A percentile compares a stretch with the other conserved stretches of the same genome.
Conservation (phyloP, 495 filamentous ascomycete species). For the Rhizodiscina lignyota region DNA sequence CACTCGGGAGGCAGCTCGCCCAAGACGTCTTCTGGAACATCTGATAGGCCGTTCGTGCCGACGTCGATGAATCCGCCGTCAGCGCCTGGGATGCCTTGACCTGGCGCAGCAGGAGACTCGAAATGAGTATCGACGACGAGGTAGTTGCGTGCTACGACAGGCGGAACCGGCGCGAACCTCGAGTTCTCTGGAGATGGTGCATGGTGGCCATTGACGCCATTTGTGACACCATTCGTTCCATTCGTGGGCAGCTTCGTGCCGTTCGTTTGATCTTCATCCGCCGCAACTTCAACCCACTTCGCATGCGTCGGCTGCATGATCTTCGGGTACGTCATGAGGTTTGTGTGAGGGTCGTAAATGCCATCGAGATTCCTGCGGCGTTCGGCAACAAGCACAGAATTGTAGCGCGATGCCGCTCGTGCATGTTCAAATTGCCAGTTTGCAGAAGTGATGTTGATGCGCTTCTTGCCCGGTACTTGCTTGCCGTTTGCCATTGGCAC, state of each 20-base stretch:
- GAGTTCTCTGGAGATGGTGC: constrained; percentile 1
- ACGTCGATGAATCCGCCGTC: constrained; percentile 41
- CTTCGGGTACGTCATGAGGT: constrained; percentile 68
- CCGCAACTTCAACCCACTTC: constrained; percentile 49
- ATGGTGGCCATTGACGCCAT: constrained; percentile 2
- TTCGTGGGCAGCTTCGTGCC: constrained; percentile 9
- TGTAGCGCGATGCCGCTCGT: constrained; percentile 76
- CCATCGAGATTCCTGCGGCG: constrained; percentile 56
- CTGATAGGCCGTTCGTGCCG: constrained; percentile 48
- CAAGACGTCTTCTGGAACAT: constrained; percentile 48
- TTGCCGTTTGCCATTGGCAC: constrained; percentile 65
- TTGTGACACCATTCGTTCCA: constrained; percentile 10
- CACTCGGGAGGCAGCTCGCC: constrained; percentile 56
- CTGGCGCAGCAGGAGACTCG: constrained; percentile 40
- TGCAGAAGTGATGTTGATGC: constrained; percentile 77
- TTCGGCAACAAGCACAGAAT: constrained; percentile 43
- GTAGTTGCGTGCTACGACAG: constrained; percentile 54
- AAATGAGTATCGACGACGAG: constrained; percentile 55
- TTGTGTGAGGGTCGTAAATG: constrained; percentile 87
- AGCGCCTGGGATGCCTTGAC: constrained; percentile 45
- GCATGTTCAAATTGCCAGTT: constrained; percentile 98
- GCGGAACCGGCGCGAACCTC: constrained; percentile 44
- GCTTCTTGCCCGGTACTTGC: constrained; percentile 57
- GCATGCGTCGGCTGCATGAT: constrained; percentile 84
- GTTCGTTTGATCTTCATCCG: constrained; percentile 3